Evolutionary conservation across 2,329 filamentous ascomycete genomes (phyloP), one percentile per base, ranked within the genome.

Genomic region (Neodidymelliopsis sp.): DNA sequence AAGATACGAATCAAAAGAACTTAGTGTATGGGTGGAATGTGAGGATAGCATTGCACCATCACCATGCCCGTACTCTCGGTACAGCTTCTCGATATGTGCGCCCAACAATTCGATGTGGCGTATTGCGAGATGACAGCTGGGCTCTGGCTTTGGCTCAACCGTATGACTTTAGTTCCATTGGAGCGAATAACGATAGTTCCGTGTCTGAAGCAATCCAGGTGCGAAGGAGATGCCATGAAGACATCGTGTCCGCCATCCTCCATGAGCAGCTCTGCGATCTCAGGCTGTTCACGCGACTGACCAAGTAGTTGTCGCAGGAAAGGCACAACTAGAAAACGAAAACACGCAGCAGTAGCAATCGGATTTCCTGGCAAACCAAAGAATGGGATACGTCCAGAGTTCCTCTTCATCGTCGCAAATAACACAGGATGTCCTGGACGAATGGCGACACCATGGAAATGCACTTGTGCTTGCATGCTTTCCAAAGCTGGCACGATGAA

Each of bases 91-190:
- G 38, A 38, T 5, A 54, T 37, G 15, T 54, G 52, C 22, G 42
- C 52, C 52, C 52, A 54, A 19, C 42, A 54, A 35, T 51, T 46
- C 3, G 42, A 54, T 12, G 39, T 37, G 6, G 47, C 35, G 15
- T 38, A 54, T 10, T 54, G 52, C n/a, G 52, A 54, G 10, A 54
- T 37, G 13, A 50, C 45, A 29, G 41, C 42, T 18, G 47, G 51
- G 18, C 42, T 54, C 27, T 54, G 42, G 19, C 38, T 41, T 15
- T 18, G 13, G 18, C 52, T 48, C 23, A 54, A 25, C 23, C 29
- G 22, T 8, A 51, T 33, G 2, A 44, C 10, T 15, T 40, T 38
- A 5, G 30, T 41, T 12, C 43, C 52, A 19, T 36, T 27, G 8
- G 3, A 10, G 16, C 13, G 5, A 5, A 11, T 24, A 12, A 23